Evolutionary conservation across 2,329 filamentous ascomycete genomes (phyloP).

Genomic region (Diaporthe longicolla): DNA sequence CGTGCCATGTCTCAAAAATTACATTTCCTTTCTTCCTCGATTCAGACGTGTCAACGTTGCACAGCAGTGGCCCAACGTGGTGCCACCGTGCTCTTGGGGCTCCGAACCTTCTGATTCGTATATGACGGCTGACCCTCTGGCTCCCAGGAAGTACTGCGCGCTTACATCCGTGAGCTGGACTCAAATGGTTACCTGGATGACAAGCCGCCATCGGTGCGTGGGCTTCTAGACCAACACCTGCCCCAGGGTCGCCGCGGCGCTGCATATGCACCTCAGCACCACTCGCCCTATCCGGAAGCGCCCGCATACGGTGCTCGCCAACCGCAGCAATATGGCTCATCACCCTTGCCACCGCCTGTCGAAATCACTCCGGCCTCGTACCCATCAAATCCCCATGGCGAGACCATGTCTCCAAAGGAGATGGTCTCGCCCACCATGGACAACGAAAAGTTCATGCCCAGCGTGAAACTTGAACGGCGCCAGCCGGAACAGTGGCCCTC

Average conservation of each 20-base stretch:
- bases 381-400: constrained; percentile 42
- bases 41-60: constrained; percentile 34
- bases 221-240: constrained; percentile 64
- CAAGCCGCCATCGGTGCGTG: constrained; percentile 64
- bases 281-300: constrained; percentile 48
- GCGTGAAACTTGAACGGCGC: constrained; percentile 56
- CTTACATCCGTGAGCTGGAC: constrained; percentile 73
- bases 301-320: constrained; percentile 41
- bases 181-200: constrained; percentile 61
- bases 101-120: background rate
- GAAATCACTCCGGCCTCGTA: constrained; percentile 43
- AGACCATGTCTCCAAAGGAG: constrained; percentile 53
- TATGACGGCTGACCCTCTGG: constrained; percentile 31
- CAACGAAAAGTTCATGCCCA: constrained; percentile 59
- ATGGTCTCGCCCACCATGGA: constrained; percentile 52
- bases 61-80: constrained; percentile 38
- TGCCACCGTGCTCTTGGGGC: constrained; percentile 14
- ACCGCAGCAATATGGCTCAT: constrained; percentile 40
- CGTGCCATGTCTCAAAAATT: constrained; percentile 29
- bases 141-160: constrained; percentile 69
- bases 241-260: constrained; percentile 40
- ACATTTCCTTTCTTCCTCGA: constrained; percentile 19
- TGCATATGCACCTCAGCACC: constrained; percentile 45
- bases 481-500: constrained; percentile 48
- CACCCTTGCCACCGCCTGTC: constrained; percentile 42